A percentile compares a stretch with the other conserved stretches of the same genome.
Evolutionary conservation across 148 eudicot species (phyloP).

Genomic region (Vaccinium myrtillus): DNA sequence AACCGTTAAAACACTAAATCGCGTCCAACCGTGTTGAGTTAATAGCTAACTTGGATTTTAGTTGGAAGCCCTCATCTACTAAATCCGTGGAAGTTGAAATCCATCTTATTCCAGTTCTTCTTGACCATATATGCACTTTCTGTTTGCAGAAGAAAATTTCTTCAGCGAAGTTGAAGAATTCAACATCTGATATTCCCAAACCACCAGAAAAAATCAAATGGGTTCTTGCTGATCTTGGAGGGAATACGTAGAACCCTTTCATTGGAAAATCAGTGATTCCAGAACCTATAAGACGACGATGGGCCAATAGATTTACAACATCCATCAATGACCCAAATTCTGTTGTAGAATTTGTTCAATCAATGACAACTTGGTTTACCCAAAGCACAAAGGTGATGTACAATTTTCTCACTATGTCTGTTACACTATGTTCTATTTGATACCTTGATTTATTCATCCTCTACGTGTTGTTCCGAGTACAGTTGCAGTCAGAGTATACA

Average conservation of each 20-base stretch:
- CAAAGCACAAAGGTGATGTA: background rate
- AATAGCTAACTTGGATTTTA: background rate
- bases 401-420: background rate
- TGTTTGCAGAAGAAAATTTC: slow-evolving; percentile 19
- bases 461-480: background rate
- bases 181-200: slow-evolving; percentile 19
- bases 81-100: background rate
- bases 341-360: background rate
- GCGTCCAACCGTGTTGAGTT: slow-evolving; percentile 19
- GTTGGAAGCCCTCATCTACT: background rate
- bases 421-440: background rate
- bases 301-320: slow-evolving; percentile 31
- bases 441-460: background rate
- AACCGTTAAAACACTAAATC: too few species aligned
- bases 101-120: background rate
- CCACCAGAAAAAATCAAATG: slow-evolving; percentile 46
- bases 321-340: slow-evolving; percentile 18
- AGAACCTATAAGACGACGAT: slow-evolving; percentile 35
- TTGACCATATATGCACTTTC: background rate
- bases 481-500: background rate
- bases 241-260: slow-evolving; percentile 40
- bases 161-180: slow-evolving; percentile 13
- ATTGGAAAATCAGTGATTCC: slow-evolving; percentile 31
- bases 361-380: background rate
- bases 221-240: slow-evolving; percentile 41